phyloP scores from a whole-genome alignment of 495 filamentous ascomycete species.

The Podospora tetraspora region DNA sequence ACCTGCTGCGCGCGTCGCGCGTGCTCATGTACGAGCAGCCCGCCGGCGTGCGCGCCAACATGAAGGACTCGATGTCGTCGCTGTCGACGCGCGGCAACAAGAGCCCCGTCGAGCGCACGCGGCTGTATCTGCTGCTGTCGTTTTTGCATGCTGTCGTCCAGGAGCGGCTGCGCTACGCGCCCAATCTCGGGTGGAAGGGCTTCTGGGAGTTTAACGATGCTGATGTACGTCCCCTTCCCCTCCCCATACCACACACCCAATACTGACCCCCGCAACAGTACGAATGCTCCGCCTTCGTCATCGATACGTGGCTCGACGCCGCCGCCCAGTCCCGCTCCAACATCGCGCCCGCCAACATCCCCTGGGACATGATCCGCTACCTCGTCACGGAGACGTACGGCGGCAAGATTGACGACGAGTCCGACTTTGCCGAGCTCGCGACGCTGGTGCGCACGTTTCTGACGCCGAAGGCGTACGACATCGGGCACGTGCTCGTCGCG shows the following conservation, averaged over 20 bases:
- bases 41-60: slow-evolving; percentile 92
- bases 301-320: slow-evolving; percentile 88
- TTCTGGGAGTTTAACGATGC: slow-evolving; percentile 99
- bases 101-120: slow-evolving; percentile 82
- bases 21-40: slow-evolving; percentile 99
- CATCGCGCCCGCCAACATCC: slow-evolving; percentile 85
- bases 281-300: slow-evolving; percentile 92
- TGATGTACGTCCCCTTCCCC: slow-evolving; percentile 63
- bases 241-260: neutral
- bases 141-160: slow-evolving; percentile 97
- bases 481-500: slow-evolving; percentile 81
- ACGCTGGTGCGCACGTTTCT: slow-evolving; percentile 69
- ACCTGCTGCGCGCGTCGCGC: slow-evolving; percentile 84
- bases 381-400: slow-evolving; percentile 93
- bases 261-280: too few relatives aligned
- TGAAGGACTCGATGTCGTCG: slow-evolving; percentile 92
- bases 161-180: slow-evolving; percentile 90
- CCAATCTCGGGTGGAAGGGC: slow-evolving; percentile 92
- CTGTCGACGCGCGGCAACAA: slow-evolving; percentile 71
- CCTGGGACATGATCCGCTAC: slow-evolving; percentile 94
- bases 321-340: slow-evolving; percentile 82
- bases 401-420: slow-evolving; percentile 91
- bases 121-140: slow-evolving; percentile 84
- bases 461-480: slow-evolving; percentile 83
- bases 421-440: slow-evolving; percentile 70